Evolutionary conservation across 2,329 filamentous ascomycete genomes (phyloP), one percentile per base, ranked within the genome.

Genomic region (Alternaria brassicae): DNA sequence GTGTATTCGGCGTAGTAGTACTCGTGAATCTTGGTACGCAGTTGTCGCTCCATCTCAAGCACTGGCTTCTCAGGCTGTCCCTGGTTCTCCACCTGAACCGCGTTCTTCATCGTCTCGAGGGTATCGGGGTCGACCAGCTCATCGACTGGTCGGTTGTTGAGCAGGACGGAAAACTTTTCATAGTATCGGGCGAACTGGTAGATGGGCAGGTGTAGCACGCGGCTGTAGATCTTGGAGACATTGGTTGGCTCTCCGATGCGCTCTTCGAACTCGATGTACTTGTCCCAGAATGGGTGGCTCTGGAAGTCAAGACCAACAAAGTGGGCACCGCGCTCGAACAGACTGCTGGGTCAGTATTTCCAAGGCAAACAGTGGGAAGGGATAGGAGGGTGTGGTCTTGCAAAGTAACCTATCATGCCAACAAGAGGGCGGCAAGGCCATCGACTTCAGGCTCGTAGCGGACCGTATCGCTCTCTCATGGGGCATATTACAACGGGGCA

Each of bases 231-330:
- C 39, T 87, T 88, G 69, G 96, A 96, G 54, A 97, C 91, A 71
- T 88, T 92, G 64, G 67, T 60, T 7, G 67, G 63, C 32, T 73
- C 70, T 44, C 72, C 68, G 62, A 94, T 84, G 2, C 93, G 90
- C 76, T 97, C 93, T 77, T 98, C 95, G 72, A 96, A 98, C 76
- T 98, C 95, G 65, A 99, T 88, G 74, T 97, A 99, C 80, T 97
- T 98, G 79, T 99, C 95, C 95, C 95, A 99, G 81, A 99, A 97
- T 1, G 93, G 93, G 75, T 97, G 93, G 2, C 93, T 90, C 28
- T 97, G 84, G 75, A 97, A 99, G 79, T 99, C 95, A 17, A 98
- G 85, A 15, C 95, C 95, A 39, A 97, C 93, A 70, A 87, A 89
- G 28, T 86, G 85, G 27, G 92, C 91, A 63, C 91, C 95, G 67